A percentile compares a stretch with the other conserved stretches of the same genome.
Conservation (phyloP, 768 basidiomycete genomes). For the Pisolithus orientalis region DNA sequence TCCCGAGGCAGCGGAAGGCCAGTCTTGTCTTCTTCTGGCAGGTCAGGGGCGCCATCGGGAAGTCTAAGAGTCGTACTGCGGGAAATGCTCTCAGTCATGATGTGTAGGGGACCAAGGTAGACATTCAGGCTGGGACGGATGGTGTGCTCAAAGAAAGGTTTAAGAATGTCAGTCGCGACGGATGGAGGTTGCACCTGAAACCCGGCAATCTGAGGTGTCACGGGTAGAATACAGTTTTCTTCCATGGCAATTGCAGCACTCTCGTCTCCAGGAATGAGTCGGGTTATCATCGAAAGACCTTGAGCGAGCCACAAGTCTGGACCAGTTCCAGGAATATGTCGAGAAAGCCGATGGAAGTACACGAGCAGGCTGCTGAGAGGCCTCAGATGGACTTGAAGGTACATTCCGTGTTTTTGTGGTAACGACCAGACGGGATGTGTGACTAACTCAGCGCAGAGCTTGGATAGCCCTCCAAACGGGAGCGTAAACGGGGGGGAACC, state of each 20-base stretch:
- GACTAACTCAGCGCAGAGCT: constrained; percentile 43
- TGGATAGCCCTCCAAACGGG: constrained; percentile 52
- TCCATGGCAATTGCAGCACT: constrained; percentile 41
- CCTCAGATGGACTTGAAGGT: constrained; percentile 26
- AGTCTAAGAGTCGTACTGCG: constrained; percentile 50
- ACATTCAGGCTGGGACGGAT: constrained; percentile 36
- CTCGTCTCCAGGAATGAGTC: constrained; percentile 73
- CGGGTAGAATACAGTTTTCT: constrained; percentile 7
- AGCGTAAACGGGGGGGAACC: constrained; percentile 55
- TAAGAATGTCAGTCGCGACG: constrained; percentile 24
- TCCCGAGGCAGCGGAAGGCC: constrained; percentile 49
- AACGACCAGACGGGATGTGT: constrained; percentile 47
- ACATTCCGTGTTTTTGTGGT: constrained; percentile 1
- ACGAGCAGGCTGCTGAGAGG: constrained; percentile 50
- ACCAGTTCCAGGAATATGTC: constrained; percentile 47
- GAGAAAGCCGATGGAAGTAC: constrained; percentile 53
- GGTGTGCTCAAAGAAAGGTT: constrained; percentile 54
- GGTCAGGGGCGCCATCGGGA: constrained; percentile 11
- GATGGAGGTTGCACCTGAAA: constrained; percentile 16
- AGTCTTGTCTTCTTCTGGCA: constrained; percentile 12
- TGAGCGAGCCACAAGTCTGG: constrained; percentile 63
- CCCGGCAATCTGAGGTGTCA: constrained; percentile 16
- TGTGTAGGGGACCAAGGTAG: constrained; percentile 45
- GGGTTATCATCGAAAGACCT: constrained; percentile 47
- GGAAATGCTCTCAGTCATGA: constrained; percentile 51